These are phyloP conservation scores for Hordeum marinum DNA, from an alignment of 176 grass and related monocot species.

Conservation along the genomic window DNA sequence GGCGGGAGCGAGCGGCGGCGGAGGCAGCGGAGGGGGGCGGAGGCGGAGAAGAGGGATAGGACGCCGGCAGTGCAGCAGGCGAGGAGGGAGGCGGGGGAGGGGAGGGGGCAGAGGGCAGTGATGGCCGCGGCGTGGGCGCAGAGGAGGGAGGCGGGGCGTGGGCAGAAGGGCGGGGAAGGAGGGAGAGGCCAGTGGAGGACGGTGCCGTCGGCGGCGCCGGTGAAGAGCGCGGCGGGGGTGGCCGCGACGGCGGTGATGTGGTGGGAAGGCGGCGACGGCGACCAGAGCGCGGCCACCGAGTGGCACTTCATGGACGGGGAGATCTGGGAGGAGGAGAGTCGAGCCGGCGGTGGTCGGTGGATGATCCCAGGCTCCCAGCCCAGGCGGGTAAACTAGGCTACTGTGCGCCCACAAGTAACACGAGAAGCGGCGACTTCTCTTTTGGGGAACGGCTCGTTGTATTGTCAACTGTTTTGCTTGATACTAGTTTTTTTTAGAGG, in stretches of 20 bases:
- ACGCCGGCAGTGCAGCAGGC: constrained; percentile 61
- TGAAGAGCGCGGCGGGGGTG: constrained; percentile 54
- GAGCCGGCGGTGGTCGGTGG: background rate
- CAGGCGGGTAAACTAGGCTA: background rate
- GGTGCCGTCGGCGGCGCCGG: constrained; percentile 75
- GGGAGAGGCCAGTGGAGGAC: constrained; percentile 62
- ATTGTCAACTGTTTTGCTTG: no score
- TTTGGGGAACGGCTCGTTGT: background rate
- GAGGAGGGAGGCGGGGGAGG: constrained; percentile 36
- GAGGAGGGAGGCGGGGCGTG: constrained; percentile 58
- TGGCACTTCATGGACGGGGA: constrained; percentile 68
- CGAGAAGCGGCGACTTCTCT: background rate
- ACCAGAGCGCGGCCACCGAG: constrained; percentile 83
- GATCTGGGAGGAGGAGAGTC: constrained; percentile 14
- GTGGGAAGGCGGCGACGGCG: constrained; percentile 69
- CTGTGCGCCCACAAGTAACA: background rate
- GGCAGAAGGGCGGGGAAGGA: constrained; percentile 20
- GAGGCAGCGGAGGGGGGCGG: constrained; percentile 52
- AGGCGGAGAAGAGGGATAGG: constrained; percentile 64
- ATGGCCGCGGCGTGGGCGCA: constrained; percentile 80
- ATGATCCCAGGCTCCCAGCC: background rate
- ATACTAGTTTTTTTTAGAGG: no score
- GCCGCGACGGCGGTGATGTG: constrained; percentile 50
- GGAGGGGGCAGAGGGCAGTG: constrained; percentile 29
- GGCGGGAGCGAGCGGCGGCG: constrained; percentile 73